Evolutionary conservation across 441 rosid species (phyloP).

Genomic region (Adansonia madagascariensis): DNA sequence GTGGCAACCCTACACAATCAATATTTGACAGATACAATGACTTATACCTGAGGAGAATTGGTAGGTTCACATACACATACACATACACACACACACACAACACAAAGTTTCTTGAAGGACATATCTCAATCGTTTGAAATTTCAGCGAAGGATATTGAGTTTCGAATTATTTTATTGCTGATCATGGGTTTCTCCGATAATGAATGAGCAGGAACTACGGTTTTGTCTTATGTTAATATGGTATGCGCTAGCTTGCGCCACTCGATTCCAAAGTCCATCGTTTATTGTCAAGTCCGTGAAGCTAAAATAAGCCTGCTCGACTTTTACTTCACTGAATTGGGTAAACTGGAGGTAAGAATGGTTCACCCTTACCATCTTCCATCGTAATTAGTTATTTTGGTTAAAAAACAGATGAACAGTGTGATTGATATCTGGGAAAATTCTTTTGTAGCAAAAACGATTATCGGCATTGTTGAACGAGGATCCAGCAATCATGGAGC

Average conservation of each 20-base stretch:
- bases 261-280: conserved; percentile 90
- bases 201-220: conserved; percentile 68
- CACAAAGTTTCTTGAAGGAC: no score
- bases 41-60: conserved; percentile 83
- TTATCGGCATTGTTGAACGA: conserved; percentile 82
- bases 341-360: conserved; percentile 78
- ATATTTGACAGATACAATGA: conserved; percentile 94
- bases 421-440: conserved; percentile 10
- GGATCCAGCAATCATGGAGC: conserved; percentile 96
- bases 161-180: conserved; percentile 1
- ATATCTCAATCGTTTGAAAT: background rate
- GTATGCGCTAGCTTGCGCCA: conserved; percentile 81
- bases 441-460: conserved; percentile 69
- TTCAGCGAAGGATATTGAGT: background rate
- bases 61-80: conserved; percentile 41
- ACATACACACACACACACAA: background rate
- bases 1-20: conserved; percentile 93
- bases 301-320: conserved; percentile 88
- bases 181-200: conserved; percentile 19
- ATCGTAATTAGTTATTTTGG: background rate
- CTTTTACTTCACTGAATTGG: conserved; percentile 86
- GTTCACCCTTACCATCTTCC: background rate
- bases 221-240: conserved; percentile 89
- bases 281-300: conserved; percentile 94
- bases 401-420: background rate